These are phyloP conservation scores for Claviceps spartinae DNA, from an alignment of 2,329 filamentous ascomycete genomes.

Conservation along the genomic window DNA sequence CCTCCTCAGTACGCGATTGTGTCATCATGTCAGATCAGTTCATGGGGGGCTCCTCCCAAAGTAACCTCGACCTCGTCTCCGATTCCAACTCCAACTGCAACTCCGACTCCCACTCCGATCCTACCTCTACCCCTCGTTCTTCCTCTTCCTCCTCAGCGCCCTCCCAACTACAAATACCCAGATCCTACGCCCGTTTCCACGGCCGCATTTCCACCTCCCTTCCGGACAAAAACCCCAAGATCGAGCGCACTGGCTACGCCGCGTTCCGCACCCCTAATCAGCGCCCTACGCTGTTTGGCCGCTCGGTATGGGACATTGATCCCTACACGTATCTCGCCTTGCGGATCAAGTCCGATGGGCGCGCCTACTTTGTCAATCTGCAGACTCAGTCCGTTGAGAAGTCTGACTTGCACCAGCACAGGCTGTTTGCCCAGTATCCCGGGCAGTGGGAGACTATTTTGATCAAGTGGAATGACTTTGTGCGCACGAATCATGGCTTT, in stretches of 20 bases:
- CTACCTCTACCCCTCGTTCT: constrained; percentile 8
- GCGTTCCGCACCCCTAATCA: constrained; percentile 77
- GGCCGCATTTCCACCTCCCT: constrained; percentile 79
- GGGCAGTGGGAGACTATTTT: constrained; percentile 94
- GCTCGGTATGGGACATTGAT: constrained; percentile 77
- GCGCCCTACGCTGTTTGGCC: constrained; percentile 69
- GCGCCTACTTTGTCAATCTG: constrained; percentile 88
- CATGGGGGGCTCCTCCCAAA: constrained; percentile 74
- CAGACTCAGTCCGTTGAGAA: constrained; percentile 90
- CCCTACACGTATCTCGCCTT: constrained; percentile 78
- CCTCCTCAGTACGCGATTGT: constrained; percentile 34
- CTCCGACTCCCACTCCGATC: neutral
- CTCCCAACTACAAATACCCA: constrained; percentile 9
- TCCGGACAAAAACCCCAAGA: constrained; percentile 56
- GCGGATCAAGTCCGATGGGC: constrained; percentile 77
- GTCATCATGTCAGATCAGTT: constrained; percentile 80
- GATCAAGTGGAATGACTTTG: constrained; percentile 83
- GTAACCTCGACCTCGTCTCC: constrained; percentile 50
- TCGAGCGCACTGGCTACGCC: constrained; percentile 74
- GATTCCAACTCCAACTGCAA: neutral
- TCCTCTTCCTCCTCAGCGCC: constrained; percentile 8
- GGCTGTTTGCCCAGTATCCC: constrained; percentile 63
- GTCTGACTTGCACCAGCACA: constrained; percentile 92
- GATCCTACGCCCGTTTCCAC: constrained; percentile 62
- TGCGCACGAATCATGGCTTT: constrained; percentile 83